Evolutionary conservation across 2,329 filamentous ascomycete species (phyloP).

Genomic region (Orbilia quercus): DNA sequence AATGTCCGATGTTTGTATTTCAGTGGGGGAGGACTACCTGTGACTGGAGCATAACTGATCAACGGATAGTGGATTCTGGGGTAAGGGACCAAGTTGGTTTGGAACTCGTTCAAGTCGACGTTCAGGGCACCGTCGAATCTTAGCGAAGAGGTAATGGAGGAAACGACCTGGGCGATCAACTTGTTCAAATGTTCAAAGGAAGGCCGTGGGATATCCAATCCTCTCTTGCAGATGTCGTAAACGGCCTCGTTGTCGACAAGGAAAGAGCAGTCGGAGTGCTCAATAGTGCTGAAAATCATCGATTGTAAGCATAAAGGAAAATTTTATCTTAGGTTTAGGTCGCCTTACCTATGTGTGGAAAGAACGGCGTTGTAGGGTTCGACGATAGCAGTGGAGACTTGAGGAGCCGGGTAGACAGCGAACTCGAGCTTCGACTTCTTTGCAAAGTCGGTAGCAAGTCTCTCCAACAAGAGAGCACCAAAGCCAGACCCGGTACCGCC

Average conservation of each 20-base stretch:
- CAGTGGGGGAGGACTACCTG: constrained; percentile 63
- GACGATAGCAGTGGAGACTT: constrained; percentile 74
- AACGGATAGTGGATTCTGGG: constrained; percentile 75
- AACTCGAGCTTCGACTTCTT: constrained; percentile 78
- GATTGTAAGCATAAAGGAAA: constrained; percentile 63
- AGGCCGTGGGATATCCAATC: constrained; percentile 73
- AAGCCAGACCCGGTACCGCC: constrained; percentile 76
- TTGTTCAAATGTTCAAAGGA: constrained; percentile 74
- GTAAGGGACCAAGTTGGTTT: constrained; percentile 76
- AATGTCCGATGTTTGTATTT: not conserved
- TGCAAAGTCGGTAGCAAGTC: constrained; percentile 73
- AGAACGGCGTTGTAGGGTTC: constrained; percentile 75
- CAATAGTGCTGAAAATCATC: constrained; percentile 68
- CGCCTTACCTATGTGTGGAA: constrained; percentile 64
- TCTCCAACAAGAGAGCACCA: constrained; percentile 73
- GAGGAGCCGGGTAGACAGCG: constrained; percentile 73
- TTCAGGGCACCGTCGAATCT: constrained; percentile 75
- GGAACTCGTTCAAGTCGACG: constrained; percentile 76
- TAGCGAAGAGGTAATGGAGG: constrained; percentile 74
- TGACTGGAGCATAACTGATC: constrained; percentile 74
- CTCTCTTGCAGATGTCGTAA: constrained; percentile 75
- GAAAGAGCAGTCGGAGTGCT: constrained; percentile 76
- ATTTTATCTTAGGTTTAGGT: not conserved
- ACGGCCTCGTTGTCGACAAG: constrained; percentile 76
- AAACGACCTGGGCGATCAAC: constrained; percentile 75